Evolutionary conservation across 2,329 filamentous ascomycete species (phyloP).

Genomic region (Aspergillus spinulosporus): DNA sequence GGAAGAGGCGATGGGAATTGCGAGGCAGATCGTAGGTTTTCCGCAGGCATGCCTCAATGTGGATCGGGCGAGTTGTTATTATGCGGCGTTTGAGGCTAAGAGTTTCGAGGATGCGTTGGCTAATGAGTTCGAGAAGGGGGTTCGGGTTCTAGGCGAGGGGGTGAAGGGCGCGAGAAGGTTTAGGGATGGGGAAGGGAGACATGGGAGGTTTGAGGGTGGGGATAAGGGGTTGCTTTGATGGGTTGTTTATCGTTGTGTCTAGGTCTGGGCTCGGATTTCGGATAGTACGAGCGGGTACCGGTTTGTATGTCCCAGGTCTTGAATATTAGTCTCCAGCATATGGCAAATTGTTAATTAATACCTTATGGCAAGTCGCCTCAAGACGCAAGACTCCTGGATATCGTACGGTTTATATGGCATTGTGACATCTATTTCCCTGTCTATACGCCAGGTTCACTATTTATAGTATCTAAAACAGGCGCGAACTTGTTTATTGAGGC

Average conservation of each 20-base stretch:
- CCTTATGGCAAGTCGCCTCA: too few species aligned
- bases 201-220: slow-evolving; percentile 39
- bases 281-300: too few species aligned
- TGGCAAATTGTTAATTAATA: neutral
- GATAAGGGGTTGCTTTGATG: neutral
- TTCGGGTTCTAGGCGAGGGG: slow-evolving; percentile 48
- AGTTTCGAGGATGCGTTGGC: slow-evolving; percentile 54
- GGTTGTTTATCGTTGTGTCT: too few species aligned
- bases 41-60: slow-evolving; percentile 55
- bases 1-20: slow-evolving; percentile 52
- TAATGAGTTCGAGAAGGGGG: slow-evolving; percentile 50
- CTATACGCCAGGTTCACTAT: neutral
- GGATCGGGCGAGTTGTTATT: slow-evolving; percentile 52
- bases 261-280: neutral
- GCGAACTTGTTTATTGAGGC: neutral
- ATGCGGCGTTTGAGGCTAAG: slow-evolving; percentile 51
- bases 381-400: neutral
- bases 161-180: slow-evolving; percentile 45
- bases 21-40: slow-evolving; percentile 50
- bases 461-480: neutral
- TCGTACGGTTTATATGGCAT: neutral
- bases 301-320: too few species aligned
- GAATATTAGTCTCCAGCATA: neutral
- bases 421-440: neutral
- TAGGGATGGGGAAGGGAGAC: slow-evolving; percentile 41